Percentiles rank a stretch among this genome's conserved stretches.
Evolutionary conservation across 371 early-diverging fungal genomes (phyloP).

Genomic region (Parasitella parasitica): DNA sequence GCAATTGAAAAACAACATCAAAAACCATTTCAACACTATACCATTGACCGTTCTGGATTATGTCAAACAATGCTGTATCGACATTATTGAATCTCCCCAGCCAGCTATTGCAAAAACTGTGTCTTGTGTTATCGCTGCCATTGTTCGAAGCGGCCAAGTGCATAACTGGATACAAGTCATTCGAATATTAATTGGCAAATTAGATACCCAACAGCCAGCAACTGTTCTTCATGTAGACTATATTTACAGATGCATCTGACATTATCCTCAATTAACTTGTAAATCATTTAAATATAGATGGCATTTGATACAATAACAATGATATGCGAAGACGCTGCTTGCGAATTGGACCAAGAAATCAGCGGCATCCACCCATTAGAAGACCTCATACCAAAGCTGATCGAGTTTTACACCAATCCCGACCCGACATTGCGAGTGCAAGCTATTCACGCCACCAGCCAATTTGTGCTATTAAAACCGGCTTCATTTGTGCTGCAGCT

Average conservation of each 20-base stretch:
- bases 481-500: slow-evolving; percentile 49
- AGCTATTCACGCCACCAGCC: slow-evolving; percentile 73
- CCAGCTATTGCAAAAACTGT: slow-evolving; percentile 28
- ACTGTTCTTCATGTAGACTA: slow-evolving; percentile 62
- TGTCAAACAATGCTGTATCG: slow-evolving; percentile 64
- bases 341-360: slow-evolving; percentile 67
- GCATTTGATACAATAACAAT: slow-evolving; percentile 75
- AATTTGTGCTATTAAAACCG: slow-evolving; percentile 66
- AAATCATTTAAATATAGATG: slow-evolving; percentile 42
- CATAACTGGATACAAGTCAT: slow-evolving; percentile 74
- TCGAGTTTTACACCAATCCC: slow-evolving; percentile 64
- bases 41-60: slow-evolving; percentile 60
- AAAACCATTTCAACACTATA: slow-evolving; percentile 48
- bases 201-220: slow-evolving; percentile 53
- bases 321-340: slow-evolving; percentile 82
- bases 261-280: not conserved
- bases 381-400: slow-evolving; percentile 71
- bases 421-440: slow-evolving; percentile 62
- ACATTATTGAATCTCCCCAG: slow-evolving; percentile 54
- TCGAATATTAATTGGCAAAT: slow-evolving; percentile 57
- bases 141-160: slow-evolving; percentile 60
- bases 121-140: slow-evolving; percentile 68
- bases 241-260: not conserved
- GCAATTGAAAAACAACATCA: slow-evolving; percentile 76
- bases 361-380: slow-evolving; percentile 64